Base-by-base conservation (phyloP, 2,329 filamentous ascomycete species). In the Ophiostoma sp. region DNA sequence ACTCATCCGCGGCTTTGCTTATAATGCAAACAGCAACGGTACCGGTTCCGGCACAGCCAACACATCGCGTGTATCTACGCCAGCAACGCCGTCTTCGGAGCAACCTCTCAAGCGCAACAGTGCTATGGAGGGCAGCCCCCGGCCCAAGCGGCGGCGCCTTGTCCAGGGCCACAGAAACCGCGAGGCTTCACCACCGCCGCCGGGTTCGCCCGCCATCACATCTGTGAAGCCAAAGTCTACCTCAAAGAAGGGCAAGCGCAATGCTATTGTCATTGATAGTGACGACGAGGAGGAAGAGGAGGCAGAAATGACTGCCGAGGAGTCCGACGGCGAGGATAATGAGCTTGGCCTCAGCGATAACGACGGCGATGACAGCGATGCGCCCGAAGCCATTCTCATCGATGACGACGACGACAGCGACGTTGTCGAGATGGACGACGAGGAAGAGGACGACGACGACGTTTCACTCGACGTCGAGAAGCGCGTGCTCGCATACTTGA, bases 401-500 rank as follows among this genome's bases (percentile, higher is more conserved):
- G 73, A 73, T 33, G 72, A 72, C n/a, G 72, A 73, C 1, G 70
- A 74, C 11, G 79, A 80, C 66, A 72, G 73, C 64, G 79, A 79
- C 36, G 79, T 80, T 64, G 72, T 72, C 7, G 78, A 77, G 78
- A 52, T 68, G 23, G 71, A 71, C 15, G n/a, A 65, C 1, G 31
- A 52, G 60, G 79, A 79, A 39, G 79, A 80, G 64, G 72, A 72
- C 8, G 78, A 77, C 78, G 54, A 68, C 35, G 71, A 70, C 10
- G n/a, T 52, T 1, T 17, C 35, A 1, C 36, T 23, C 39, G 60
- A 44, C 17, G 48, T 72, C 13, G 78, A 79, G 67, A 77, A 79
- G 67, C 76, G 78, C 11, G 86, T 97, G 7, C 82, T 98, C 36
- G 85, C 88, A 8, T 96, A 93, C 76, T 89, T 99, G 79, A 98